Percentiles rank a stretch among this genome's conserved stretches.
Conservation (phyloP, 257 asterid genomes). For the Coffea canephora region DNA sequence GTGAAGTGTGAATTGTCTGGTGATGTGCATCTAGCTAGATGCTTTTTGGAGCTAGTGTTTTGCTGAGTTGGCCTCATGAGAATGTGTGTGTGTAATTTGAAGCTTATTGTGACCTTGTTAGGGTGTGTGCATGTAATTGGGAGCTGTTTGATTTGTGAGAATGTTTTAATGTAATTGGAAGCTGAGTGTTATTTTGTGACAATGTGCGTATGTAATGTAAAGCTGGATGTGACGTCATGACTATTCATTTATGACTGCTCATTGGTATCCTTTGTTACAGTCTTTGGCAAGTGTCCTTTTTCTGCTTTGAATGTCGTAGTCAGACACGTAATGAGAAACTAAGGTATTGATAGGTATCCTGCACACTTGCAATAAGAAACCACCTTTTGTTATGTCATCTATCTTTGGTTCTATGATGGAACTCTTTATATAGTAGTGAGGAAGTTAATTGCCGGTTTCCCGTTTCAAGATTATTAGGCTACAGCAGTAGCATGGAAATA, state of each 20-base stretch:
- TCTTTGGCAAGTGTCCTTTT: background rate
- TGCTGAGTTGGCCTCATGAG: background rate
- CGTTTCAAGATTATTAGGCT: background rate
- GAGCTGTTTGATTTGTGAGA: no score
- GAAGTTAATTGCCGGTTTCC: background rate
- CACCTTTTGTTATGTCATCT: background rate
- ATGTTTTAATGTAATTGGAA: background rate
- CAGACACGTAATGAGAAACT: background rate
- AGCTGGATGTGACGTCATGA: no score
- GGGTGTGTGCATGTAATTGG: no score
- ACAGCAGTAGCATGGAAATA: background rate
- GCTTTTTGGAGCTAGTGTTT: background rate
- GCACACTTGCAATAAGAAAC: background rate
- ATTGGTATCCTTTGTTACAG: background rate
- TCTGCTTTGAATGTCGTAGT: background rate
- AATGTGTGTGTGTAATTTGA: no score
- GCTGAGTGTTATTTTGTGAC: background rate
- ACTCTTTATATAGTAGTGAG: background rate
- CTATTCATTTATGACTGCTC: background rate
- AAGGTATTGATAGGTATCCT: background rate
- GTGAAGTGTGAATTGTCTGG: background rate
- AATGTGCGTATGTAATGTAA: no score
- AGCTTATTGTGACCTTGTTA: background rate
- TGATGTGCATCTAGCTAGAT: background rate
- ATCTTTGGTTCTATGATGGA: background rate